Evolutionary conservation across 1,284 basidiomycete species (phyloP).

Genomic region (Tylopilus sp.): DNA sequence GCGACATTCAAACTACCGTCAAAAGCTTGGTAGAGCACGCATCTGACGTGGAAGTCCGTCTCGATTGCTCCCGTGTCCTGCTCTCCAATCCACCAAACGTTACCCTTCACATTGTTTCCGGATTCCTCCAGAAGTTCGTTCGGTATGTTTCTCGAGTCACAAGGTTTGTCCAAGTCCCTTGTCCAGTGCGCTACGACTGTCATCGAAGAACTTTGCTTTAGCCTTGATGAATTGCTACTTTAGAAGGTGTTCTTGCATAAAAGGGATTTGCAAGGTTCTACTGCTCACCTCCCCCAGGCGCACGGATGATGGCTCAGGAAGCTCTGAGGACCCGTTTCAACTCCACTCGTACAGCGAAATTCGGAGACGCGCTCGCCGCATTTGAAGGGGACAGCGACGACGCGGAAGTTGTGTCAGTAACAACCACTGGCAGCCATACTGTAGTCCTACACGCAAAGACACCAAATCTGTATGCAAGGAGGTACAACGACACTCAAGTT

Average conservation of each 20-base stretch:
- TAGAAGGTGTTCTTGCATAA: slow-evolving; percentile 66
- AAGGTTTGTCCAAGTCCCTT: slow-evolving; percentile 86
- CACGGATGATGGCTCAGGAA: slow-evolving; percentile 54
- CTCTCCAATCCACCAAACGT: slow-evolving; percentile 72
- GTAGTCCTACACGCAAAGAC: slow-evolving; percentile 21
- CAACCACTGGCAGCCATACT: slow-evolving; percentile 24
- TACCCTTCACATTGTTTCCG: slow-evolving; percentile 78
- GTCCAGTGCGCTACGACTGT: slow-evolving; percentile 94
- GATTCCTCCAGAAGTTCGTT: too few species aligned
- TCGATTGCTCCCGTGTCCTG: slow-evolving; percentile 86
- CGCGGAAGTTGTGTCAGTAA: slow-evolving; percentile 49
- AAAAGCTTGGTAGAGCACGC: slow-evolving; percentile 85
- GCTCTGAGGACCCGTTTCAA: slow-evolving; percentile 69
- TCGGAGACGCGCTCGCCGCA: slow-evolving; percentile 68
- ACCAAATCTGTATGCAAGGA: slow-evolving; percentile 33
- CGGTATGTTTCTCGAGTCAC: too few species aligned
- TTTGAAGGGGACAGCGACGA: slow-evolving; percentile 70
- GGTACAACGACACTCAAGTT: slow-evolving; percentile 30
- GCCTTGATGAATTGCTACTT: slow-evolving; percentile 75
- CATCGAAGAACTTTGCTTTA: slow-evolving; percentile 86
- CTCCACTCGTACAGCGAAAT: slow-evolving; percentile 60
- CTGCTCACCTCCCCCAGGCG: slow-evolving; percentile 65
- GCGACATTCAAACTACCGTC: slow-evolving; percentile 77
- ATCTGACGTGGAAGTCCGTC: slow-evolving; percentile 87
- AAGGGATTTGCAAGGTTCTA: slow-evolving; percentile 55